phyloP scores from a whole-genome alignment of 2,329 filamentous ascomycete genomes.

The Tolypocladium ovalisporum region DNA sequence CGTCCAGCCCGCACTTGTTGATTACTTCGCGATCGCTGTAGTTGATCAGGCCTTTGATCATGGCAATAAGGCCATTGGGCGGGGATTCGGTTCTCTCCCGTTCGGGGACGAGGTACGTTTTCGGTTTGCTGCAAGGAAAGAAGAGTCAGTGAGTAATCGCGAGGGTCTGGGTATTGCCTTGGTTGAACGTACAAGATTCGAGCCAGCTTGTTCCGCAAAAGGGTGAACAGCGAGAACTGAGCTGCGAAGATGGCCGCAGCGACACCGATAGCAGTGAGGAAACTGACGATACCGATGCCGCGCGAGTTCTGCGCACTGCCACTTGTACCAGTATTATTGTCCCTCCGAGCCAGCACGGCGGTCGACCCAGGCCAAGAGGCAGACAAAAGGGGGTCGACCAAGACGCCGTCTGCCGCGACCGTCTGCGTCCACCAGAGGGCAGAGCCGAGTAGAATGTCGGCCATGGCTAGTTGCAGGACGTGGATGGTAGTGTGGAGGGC shows the following conservation, averaged over 20 bases:
- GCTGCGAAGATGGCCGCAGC: constrained; percentile 53
- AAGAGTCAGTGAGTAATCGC: background rate
- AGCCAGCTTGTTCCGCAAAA: constrained; percentile 67
- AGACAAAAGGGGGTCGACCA: background rate
- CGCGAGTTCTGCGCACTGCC: constrained; percentile 29
- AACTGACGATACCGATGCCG: constrained; percentile 30
- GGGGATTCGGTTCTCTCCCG: constrained; percentile 72
- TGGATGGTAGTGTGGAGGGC: background rate
- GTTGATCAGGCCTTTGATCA: constrained; percentile 51
- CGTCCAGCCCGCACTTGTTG: constrained; percentile 88
- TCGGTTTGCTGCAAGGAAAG: constrained; percentile 50
- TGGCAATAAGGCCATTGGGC: constrained; percentile 41
- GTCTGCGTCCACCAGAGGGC: background rate
- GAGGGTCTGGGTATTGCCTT: background rate
- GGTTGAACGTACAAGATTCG: constrained; percentile 62
- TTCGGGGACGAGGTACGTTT: constrained; percentile 78
- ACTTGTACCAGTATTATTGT: background rate
- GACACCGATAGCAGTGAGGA: constrained; percentile 53
- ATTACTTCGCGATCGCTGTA: constrained; percentile 73
- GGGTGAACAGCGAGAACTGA: constrained; percentile 58
- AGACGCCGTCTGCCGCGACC: background rate
- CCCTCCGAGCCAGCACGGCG: background rate
- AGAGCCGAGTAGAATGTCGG: background rate
- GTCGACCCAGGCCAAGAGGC: background rate
- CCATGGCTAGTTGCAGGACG: background rate